phyloP scores from a whole-genome alignment of 805 yeast species.

The Nakazawaea holstii region DNA sequence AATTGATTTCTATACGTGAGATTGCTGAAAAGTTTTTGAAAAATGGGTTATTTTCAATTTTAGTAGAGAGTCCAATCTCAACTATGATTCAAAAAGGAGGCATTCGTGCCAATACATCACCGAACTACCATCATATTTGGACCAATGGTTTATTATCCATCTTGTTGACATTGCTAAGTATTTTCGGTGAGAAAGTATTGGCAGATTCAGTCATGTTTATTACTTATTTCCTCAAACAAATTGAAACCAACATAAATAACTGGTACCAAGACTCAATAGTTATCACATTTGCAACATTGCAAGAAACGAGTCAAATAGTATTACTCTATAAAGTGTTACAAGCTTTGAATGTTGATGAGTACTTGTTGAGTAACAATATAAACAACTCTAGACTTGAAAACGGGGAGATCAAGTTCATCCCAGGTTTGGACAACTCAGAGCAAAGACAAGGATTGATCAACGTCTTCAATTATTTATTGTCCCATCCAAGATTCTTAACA shows the following conservation, averaged over 20 bases:
- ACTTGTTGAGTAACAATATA: slow-evolving; percentile 20
- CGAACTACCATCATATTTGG: slow-evolving; percentile 72
- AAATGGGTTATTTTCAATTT: slow-evolving; percentile 59
- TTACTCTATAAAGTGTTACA: slow-evolving; percentile 55
- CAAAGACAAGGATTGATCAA: slow-evolving; percentile 56
- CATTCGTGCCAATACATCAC: slow-evolving; percentile 42
- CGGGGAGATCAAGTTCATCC: slow-evolving; percentile 27
- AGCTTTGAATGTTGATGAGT: slow-evolving; percentile 46
- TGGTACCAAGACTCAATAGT: slow-evolving; percentile 62
- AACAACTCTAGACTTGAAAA: slow-evolving; percentile 12
- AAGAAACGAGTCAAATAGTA: slow-evolving; percentile 66
- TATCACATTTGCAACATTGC: slow-evolving; percentile 42
- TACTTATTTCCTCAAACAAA: slow-evolving; percentile 59
- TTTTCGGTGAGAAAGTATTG: slow-evolving; percentile 56
- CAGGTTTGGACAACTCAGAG: slow-evolving; percentile 56
- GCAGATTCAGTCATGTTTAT: slow-evolving; percentile 65
- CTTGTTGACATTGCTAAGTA: slow-evolving; percentile 50
- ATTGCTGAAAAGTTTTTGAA: slow-evolving; percentile 64
- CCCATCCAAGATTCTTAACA: slow-evolving; percentile 81
- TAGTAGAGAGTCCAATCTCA: slow-evolving; percentile 74
- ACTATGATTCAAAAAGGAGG: slow-evolving; percentile 61
- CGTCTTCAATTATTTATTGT: slow-evolving; percentile 64
- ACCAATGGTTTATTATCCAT: slow-evolving; percentile 75
- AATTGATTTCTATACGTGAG: slow-evolving; percentile 52
- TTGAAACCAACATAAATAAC: slow-evolving; percentile 52